Percentiles rank a stretch among this genome's conserved stretches.
Evolutionary conservation across 169 alveolate genomes (phyloP).

Genomic region (Plasmodium relictum): DNA sequence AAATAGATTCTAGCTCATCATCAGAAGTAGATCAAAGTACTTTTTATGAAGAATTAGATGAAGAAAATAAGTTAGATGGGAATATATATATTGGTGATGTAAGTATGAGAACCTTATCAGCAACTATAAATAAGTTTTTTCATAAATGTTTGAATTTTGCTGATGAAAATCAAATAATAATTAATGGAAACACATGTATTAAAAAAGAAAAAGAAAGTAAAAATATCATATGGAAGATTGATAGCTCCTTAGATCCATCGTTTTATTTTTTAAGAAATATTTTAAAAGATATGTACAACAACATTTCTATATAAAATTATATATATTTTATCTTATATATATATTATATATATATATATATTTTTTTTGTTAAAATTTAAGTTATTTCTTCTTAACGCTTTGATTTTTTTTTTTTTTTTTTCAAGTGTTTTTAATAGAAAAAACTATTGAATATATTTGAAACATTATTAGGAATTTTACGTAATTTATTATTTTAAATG

Average conservation of each 20-base stretch:
- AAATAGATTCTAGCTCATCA: conserved; percentile 5
- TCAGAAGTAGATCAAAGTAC: background rate
- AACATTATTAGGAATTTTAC: background rate
- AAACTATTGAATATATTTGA: background rate
- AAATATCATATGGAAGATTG: conserved; percentile 47
- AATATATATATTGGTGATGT: conserved; percentile 69
- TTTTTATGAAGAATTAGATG: conserved; percentile 1
- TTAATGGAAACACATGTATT: conserved; percentile 46
- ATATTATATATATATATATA: background rate
- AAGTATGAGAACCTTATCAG: conserved; percentile 25
- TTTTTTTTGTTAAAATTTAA: background rate
- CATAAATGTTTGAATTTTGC: conserved; percentile 25
- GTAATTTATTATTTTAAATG: too few relatives aligned
- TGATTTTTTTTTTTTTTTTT: background rate
- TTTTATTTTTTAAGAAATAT: conserved; percentile 53
- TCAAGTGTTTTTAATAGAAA: background rate
- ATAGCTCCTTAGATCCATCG: conserved; percentile 64
- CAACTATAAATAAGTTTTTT: conserved; percentile 13
- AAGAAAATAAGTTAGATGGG: conserved; percentile 34
- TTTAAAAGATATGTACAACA: conserved; percentile 56
- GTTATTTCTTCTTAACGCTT: background rate
- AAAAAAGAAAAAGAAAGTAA: conserved; percentile 27
- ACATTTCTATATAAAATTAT: conserved; percentile 43
- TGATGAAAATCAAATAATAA: conserved; percentile 37
- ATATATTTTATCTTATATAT: background rate